phyloP scores from a whole-genome alignment of 1,284 basidiomycete species.

The Malassezia brasiliensis region DNA sequence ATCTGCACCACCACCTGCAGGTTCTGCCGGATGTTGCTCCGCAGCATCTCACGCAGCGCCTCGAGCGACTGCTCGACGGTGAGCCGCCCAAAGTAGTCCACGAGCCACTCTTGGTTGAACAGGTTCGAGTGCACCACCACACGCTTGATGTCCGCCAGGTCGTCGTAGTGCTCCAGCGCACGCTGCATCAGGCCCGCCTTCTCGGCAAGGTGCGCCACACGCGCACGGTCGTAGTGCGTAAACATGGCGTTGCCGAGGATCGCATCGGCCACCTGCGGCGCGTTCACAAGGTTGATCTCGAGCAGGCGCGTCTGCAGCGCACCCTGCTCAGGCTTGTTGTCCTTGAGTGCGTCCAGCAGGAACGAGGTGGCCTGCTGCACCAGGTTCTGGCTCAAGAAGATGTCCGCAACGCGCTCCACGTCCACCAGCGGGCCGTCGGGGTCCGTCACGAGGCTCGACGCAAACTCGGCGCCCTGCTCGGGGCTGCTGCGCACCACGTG shows the following conservation, averaged over 20 bases:
- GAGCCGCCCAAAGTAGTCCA: conserved; percentile 91
- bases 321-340: conserved; percentile 95
- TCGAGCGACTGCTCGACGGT: conserved; percentile 98
- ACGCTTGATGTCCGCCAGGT: conserved; percentile 90
- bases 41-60: conserved; percentile 93
- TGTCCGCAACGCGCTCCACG: conserved; percentile 67
- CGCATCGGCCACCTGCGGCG: conserved; percentile 96
- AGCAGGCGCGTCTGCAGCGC: conserved; percentile 90
- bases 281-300: conserved; percentile 96
- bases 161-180: conserved; percentile 95
- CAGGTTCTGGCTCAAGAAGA: conserved; percentile 99
- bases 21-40: conserved; percentile 94
- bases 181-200: conserved; percentile 92
- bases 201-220: conserved; percentile 96
- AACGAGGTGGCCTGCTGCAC: conserved; percentile 98
- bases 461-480: conserved; percentile 97
- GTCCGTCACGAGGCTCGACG: conserved; percentile 86
- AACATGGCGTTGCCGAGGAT: conserved; percentile 99
- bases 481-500: conserved; percentile 94
- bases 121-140: conserved; percentile 87
- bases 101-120: conserved; percentile 87
- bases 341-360: conserved; percentile 95
- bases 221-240: conserved; percentile 86
- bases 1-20: conserved; percentile 93
- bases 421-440: conserved; percentile 87